Evolutionary conservation across 2,329 filamentous ascomycete species (phyloP), one percentile per base, ranked within the genome.

Genomic region (Venturia nashicola): DNA sequence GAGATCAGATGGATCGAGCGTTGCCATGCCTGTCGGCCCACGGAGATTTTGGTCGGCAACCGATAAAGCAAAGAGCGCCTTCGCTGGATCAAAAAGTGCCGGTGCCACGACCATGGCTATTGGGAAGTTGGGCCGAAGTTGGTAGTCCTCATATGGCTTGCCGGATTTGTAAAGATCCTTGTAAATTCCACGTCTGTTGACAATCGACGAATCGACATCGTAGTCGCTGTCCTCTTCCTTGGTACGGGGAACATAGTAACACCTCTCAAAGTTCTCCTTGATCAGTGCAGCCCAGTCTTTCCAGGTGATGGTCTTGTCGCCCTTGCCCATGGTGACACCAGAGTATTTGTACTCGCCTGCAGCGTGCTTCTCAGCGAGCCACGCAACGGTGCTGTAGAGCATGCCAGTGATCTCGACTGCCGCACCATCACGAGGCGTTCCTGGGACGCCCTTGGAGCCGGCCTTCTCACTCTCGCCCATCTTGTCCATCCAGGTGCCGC

Each of bases 401-500:
- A 99, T 83, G 59, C 94, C 95, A 0, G 88, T 96, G 72, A 99
- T 97, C 74, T 99, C 94, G 64, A 99, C 84, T 23, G 94, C 91
- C 51, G 94, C 91, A 39, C 94, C 94, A 73, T 99, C 95, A 70
- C 95, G 88, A 59, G 94, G 94, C n/a, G 94, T 99, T 9, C 92
- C 94, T 0, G 94, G 95, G 23, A 96, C 80, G 61, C 94, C 95
- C 78, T 97, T 97, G 71, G 87, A 96, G 65, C 89, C 88, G 18
- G 95, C 94, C 66, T 87, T 89, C 67, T 89, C 86, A 67, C 91
- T 96, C 75, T 99, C 94, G n/a, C 94, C 94, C 94, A 99, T 99
- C 82, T 99, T 99, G 80, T 99, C 94, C 91, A 97, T 97, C 94
- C 94, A 99, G 1, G 94, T 99, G 62, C 94, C 94, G 70, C 95